Percentiles rank a stretch among this genome's conserved stretches.
phyloP scores from a whole-genome alignment of 1,139 yeast genomes.

The Insectozyma bohioensis region DNA sequence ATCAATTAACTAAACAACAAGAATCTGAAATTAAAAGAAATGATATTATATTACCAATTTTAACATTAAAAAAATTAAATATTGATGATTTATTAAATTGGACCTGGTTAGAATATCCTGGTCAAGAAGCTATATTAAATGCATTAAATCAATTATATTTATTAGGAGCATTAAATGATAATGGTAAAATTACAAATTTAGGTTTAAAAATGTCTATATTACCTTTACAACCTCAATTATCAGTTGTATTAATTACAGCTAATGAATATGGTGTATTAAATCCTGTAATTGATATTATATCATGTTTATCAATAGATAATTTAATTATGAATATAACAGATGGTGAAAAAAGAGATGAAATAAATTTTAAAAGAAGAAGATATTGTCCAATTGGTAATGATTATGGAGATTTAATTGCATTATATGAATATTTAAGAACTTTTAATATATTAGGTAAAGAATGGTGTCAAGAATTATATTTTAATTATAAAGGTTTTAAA shows the following conservation, averaged over 20 bases:
- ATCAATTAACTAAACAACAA: conserved; percentile 64
- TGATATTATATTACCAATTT: conserved; percentile 79
- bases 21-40: conserved; percentile 91
- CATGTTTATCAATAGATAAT: conserved; percentile 92
- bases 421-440: conserved; percentile 73
- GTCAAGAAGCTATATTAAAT: conserved; percentile 68
- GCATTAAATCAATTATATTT: conserved; percentile 79
- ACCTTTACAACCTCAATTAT: conserved; percentile 88
- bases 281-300: conserved; percentile 81
- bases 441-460: conserved; percentile 56
- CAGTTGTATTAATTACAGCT: conserved; percentile 82
- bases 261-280: conserved; percentile 54
- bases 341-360: conserved; percentile 82
- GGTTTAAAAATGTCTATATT: conserved; percentile 85
- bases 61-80: conserved; percentile 80
- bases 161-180: conserved; percentile 74
- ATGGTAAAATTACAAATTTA: conserved; percentile 70
- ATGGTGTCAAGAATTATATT: conserved; percentile 82
- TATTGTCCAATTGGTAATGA: conserved; percentile 67
- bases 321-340: conserved; percentile 60
- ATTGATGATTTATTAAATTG: conserved; percentile 82
- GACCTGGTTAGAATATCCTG: conserved; percentile 94
- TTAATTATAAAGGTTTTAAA: conserved; percentile 77
- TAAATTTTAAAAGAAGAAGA: conserved; percentile 59
- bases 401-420: conserved; percentile 80